These are phyloP conservation scores for Tolypocladium guangdongense DNA, from an alignment of 2,329 filamentous ascomycete species.

Conservation along the genomic window DNA sequence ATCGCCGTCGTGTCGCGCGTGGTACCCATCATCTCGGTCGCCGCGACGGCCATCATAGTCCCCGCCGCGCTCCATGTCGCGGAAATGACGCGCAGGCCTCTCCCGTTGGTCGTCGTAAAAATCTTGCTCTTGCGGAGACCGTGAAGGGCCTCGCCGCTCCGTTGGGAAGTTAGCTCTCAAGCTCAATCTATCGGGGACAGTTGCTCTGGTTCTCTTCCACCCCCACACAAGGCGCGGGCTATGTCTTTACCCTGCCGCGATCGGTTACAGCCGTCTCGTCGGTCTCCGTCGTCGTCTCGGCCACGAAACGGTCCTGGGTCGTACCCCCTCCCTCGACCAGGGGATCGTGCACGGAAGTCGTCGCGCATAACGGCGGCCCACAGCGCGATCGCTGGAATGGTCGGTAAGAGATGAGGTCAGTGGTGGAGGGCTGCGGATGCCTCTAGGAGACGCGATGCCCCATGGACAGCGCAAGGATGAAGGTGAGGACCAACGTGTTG, in stretches of 20 bases:
- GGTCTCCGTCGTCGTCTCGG: constrained; percentile 15
- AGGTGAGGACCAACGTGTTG: not conserved
- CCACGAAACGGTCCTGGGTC: constrained; percentile 6
- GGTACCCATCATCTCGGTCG: constrained; percentile 16
- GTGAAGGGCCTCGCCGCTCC: constrained; percentile 31
- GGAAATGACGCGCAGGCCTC: constrained; percentile 13
- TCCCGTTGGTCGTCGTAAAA: constrained; percentile 23
- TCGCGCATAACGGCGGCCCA: constrained; percentile 30
- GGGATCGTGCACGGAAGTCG: constrained; percentile 22
- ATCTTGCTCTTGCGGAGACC: constrained; percentile 30
- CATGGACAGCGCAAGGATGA: not conserved
- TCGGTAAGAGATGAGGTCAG: not conserved
- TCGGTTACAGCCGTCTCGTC: constrained; percentile 30
- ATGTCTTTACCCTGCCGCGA: constrained; percentile 39
- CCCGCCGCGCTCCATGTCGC: constrained; percentile 13
- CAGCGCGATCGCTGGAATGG: constrained; percentile 6
- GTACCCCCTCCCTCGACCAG: constrained; percentile 14
- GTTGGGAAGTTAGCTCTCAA: constrained; percentile 33
- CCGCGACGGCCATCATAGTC: constrained; percentile 13
- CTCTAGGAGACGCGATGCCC: not conserved
- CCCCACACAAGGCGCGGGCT: constrained; percentile 20
- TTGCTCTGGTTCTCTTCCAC: constrained; percentile 5
- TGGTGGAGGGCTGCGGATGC: not conserved
- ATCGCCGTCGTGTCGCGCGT: constrained; percentile 9
- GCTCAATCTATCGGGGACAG: constrained; percentile 18